Evolutionary conservation across 2,329 filamentous ascomycete genomes (phyloP).

Genomic region (Curvularia spicifera): DNA sequence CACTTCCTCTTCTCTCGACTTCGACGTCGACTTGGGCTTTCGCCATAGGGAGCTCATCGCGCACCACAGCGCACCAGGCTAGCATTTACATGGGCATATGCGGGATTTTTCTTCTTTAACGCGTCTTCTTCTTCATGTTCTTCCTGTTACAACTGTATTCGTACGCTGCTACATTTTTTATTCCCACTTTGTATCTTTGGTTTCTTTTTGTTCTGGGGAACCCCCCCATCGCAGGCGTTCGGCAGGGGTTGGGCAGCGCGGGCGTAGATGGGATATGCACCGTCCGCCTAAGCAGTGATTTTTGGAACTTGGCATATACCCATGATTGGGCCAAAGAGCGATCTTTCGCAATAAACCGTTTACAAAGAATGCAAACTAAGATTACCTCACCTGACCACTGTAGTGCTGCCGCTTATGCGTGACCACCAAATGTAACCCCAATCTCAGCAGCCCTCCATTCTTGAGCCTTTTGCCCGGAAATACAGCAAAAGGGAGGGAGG

Average conservation of each 20-base stretch:
- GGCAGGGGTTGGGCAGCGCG: neutral
- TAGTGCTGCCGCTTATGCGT: neutral
- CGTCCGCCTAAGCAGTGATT: neutral
- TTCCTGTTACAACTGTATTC: conserved; percentile 6
- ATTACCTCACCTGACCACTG: conserved; percentile 3
- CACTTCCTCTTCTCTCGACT: conserved; percentile 12
- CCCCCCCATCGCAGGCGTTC: conserved; percentile 9
- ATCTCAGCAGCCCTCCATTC: neutral
- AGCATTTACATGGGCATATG: conserved; percentile 19
- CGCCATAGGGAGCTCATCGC: conserved; percentile 1
- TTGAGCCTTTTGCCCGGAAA: neutral
- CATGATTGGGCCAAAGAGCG: neutral
- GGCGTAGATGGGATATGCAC: conserved; percentile 7
- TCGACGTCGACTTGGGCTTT: neutral
- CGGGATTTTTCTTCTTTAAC: neutral
- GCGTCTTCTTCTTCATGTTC: neutral
- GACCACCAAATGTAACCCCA: neutral
- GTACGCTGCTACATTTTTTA: conserved; percentile 6
- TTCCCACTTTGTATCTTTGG: conserved; percentile 2
- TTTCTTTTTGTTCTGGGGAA: neutral
- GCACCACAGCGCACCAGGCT: conserved; percentile 5
- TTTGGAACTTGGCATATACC: neutral
- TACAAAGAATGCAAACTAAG: neutral
- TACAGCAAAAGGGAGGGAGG: neutral
- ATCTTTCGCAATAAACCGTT: neutral